Base-by-base conservation (phyloP, 106 monocot genomes). In the Cymbidium sinense region DNA sequence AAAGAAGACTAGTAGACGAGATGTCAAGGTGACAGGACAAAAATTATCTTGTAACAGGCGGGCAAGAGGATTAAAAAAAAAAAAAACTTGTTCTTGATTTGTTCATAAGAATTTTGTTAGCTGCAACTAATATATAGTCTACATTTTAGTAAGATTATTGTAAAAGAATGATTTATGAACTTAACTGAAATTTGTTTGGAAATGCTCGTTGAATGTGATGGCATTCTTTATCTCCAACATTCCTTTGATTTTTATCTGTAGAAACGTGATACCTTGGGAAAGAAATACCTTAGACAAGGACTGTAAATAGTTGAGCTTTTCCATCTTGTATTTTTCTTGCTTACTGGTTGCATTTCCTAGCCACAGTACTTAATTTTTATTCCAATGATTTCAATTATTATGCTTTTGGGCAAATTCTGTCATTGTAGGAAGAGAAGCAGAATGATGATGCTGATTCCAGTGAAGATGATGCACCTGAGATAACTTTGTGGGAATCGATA, bases 401-500 rank as follows among this genome's bases (percentile, higher is more conserved):
- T 31, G 27, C 9, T 47, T 36, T 43, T 50, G 37, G 44, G 50
- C 18, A 30, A 39, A 43, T 58, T 43, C 71, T 35, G 39, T 54
- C 31, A 62, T 47, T 65, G 47, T 69, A 99, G 94, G 98, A 85
- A 81, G 83, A 79, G 29, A 81, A 69, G 23, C 77, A 39, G 19
- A 84, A 79, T 76, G 88, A 86, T 50, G 84, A 79, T 36, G 15
- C 12, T 4, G 86, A 79, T 30, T 76, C 84, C 17, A 86, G 86
- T 62, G 85, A 86, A 51, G 92, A 92, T 9, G 94, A 90, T 20
- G 82, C 25, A 28, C 80, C 91, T 25, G 92, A 94, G 80, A 81
- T 99, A 73, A 88, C 92, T 76, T 79, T 82, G 36, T 85, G 88
- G 86, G 94, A 94, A 62, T 90, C 98, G 43, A 85, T 99, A 62